Percentiles rank a stretch among this genome's conserved stretches.
Conservation (phyloP, 148 eudicot species). For the Rhododendron williamsianum region DNA sequence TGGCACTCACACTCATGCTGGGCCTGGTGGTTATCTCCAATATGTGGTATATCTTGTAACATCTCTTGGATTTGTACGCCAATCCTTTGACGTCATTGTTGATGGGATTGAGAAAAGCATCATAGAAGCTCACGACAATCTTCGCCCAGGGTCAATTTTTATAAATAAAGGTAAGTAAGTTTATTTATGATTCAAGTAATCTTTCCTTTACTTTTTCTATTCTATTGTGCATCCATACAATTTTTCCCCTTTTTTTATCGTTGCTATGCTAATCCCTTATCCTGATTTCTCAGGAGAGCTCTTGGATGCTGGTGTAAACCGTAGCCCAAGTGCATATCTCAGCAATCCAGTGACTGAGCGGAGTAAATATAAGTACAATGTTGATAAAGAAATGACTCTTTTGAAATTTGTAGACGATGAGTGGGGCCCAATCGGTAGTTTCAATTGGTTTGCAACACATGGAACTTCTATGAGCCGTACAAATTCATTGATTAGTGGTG, state of each 20-base stretch:
- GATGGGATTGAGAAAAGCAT: slow-evolving; percentile 89
- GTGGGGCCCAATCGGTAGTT: slow-evolving; percentile 95
- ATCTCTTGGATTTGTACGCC: slow-evolving; percentile 90
- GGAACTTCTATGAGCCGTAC: slow-evolving; percentile 99
- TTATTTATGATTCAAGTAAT: not conserved
- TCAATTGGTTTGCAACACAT: slow-evolving; percentile 98
- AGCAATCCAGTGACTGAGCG: slow-evolving; percentile 81
- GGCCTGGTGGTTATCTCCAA: slow-evolving; percentile 96
- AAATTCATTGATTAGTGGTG: slow-evolving; percentile 87
- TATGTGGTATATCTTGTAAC: slow-evolving; percentile 80
- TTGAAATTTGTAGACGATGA: slow-evolving; percentile 88
- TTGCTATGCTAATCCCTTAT: not conserved
- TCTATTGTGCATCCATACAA: not conserved
- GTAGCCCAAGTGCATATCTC: slow-evolving; percentile 93
- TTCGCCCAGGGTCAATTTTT: slow-evolving; percentile 82
- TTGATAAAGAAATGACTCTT: slow-evolving; percentile 90
- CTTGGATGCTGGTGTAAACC: slow-evolving; percentile 75
- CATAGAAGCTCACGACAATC: slow-evolving; percentile 78
- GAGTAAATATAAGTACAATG: slow-evolving; percentile 71
- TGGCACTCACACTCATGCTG: slow-evolving; percentile 97
- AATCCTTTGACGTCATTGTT: slow-evolving; percentile 85
- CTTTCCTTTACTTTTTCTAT: not conserved
- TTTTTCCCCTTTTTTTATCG: not conserved
- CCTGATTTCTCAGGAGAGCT: slow-evolving; percentile 65
- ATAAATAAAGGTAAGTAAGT: slow-evolving; percentile 59